phyloP scores from a whole-genome alignment of 2,329 filamentous ascomycete genomes.

The Xylaria sp. region DNA sequence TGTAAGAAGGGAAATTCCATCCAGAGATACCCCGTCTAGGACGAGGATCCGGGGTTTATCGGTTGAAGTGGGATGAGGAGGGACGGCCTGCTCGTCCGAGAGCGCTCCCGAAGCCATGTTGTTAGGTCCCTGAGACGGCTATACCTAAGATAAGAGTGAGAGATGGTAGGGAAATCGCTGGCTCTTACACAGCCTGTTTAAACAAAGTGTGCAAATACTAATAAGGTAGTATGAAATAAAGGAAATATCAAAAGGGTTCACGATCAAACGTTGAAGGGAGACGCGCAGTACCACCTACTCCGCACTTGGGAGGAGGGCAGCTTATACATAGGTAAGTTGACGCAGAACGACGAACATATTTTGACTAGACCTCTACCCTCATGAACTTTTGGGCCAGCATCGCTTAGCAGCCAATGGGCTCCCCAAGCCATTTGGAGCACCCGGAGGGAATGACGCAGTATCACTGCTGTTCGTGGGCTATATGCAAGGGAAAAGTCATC shows the following conservation, averaged over 20 bases:
- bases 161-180: neutral
- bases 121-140: neutral
- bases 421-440: neutral
- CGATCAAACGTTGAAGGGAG: neutral
- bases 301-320: neutral
- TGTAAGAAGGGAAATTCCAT: constrained; percentile 71
- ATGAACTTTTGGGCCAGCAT: neutral
- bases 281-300: neutral
- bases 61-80: neutral
- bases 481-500: constrained; percentile 1
- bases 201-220: neutral
- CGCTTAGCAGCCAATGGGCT: neutral
- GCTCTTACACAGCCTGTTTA: neutral
- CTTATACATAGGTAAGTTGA: neutral
- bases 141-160: neutral
- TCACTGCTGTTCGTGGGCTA: neutral
- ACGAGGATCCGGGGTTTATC: constrained; percentile 61
- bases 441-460: neutral
- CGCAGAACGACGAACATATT: neutral
- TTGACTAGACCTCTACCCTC: neutral
- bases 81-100: constrained; percentile 18
- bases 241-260: neutral
- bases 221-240: neutral
- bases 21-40: constrained; percentile 78
- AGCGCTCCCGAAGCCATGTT: constrained; percentile 33